Conservation (phyloP, 306 rosid species). For the Cucumis melo region DNA sequence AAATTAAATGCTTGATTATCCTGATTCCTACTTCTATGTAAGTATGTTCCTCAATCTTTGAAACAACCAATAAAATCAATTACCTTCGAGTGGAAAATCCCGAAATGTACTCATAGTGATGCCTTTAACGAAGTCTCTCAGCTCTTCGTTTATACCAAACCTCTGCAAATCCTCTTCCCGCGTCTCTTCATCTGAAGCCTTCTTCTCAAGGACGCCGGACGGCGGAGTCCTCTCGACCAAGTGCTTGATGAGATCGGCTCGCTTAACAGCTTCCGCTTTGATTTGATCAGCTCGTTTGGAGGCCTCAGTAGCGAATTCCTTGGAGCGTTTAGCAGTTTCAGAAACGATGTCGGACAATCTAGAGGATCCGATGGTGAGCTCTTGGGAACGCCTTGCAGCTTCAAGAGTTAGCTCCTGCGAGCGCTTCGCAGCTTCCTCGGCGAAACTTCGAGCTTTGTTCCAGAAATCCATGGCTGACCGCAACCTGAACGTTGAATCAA, state of each 20-base stretch:
- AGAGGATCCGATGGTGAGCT: conserved; percentile 21
- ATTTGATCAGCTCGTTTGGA: conserved; percentile 38
- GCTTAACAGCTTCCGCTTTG: conserved; percentile 20
- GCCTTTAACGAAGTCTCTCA: conserved; percentile 54
- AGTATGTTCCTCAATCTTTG: background rate
- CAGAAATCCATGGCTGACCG: conserved; percentile 39
- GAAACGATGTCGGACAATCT: conserved; percentile 26
- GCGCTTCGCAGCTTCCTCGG: conserved; percentile 48
- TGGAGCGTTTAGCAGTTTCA: conserved; percentile 32
- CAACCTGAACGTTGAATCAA: background rate
- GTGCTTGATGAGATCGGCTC: conserved; percentile 26
- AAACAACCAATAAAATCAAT: background rate
- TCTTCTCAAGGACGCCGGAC: background rate
- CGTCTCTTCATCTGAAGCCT: background rate
- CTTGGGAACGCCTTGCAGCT: conserved; percentile 20
- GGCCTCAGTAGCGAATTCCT: conserved; percentile 49
- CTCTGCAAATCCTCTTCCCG: conserved; percentile 15
- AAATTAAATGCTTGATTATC: background rate
- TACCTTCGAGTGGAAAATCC: conserved; percentile 53
- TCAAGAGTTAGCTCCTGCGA: conserved; percentile 25
- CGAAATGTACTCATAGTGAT: conserved; percentile 43
- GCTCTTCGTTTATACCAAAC: conserved; percentile 48
- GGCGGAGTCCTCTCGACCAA: conserved; percentile 16
- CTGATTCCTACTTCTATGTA: background rate
- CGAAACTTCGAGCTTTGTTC: conserved; percentile 59